phyloP scores from a whole-genome alignment of 2,329 filamentous ascomycete genomes.

The Penicillium capsulatum region DNA sequence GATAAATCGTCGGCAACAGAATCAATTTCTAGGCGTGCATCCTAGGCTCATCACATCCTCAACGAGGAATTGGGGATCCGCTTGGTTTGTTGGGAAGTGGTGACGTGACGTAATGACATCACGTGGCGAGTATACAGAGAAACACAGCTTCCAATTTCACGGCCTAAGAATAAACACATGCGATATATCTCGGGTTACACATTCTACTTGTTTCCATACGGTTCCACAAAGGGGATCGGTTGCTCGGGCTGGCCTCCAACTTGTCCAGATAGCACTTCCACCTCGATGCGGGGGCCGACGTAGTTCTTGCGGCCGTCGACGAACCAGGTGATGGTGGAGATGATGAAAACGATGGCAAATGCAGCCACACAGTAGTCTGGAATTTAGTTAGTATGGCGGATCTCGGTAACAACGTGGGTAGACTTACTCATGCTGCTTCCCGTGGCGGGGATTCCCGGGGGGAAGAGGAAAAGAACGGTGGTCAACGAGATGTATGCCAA shows the following conservation, averaged over 20 bases:
- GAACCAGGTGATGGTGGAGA: slow-evolving; percentile 57
- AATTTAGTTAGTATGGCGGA: slow-evolving; percentile 9
- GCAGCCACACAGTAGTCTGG: slow-evolving; percentile 48
- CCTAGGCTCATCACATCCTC: slow-evolving; percentile 7
- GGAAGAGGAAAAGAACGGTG: slow-evolving; percentile 71
- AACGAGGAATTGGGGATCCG: slow-evolving; percentile 8
- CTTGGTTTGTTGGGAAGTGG: slow-evolving; percentile 20
- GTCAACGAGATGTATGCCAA: slow-evolving; percentile 65
- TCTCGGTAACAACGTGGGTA: too few species aligned
- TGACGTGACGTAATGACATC: neutral
- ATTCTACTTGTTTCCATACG: slow-evolving; percentile 1
- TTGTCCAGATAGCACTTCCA: slow-evolving; percentile 31
- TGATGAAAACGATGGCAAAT: slow-evolving; percentile 55
- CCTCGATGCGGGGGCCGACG: slow-evolving; percentile 49
- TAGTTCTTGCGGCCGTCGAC: slow-evolving; percentile 60
- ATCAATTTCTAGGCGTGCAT: too few species aligned
- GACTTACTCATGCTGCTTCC: slow-evolving; percentile 62
- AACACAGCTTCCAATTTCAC: too few species aligned
- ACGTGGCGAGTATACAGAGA: neutral
- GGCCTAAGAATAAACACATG: too few species aligned
- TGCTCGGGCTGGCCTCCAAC: slow-evolving; percentile 13
- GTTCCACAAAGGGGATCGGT: slow-evolving; percentile 18
- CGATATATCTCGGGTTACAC: neutral
- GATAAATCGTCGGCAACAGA: too few species aligned
- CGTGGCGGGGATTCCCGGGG: slow-evolving; percentile 61